phyloP scores from a whole-genome alignment of 1,139 yeast genomes.

The Kodamaea anthophila region DNA sequence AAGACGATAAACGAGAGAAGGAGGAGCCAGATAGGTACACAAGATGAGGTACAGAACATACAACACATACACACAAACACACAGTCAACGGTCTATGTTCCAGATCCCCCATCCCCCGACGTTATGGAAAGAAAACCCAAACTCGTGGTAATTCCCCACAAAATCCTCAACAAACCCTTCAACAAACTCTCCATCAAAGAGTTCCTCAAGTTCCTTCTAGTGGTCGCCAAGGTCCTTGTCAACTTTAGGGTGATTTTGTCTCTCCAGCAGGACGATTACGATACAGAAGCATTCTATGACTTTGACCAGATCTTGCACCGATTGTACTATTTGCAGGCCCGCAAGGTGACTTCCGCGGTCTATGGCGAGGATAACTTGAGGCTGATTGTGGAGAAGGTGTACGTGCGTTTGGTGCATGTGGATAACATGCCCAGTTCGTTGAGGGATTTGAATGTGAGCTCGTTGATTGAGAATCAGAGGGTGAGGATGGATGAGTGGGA shows the following conservation, averaged over 20 bases:
- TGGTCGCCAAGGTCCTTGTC: slow-evolving; percentile 32
- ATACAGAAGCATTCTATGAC: slow-evolving; percentile 14
- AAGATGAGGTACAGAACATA: too few relatives aligned
- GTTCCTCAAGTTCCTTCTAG: slow-evolving; percentile 31
- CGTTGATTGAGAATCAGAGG: slow-evolving; percentile 21
- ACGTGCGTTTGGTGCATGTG: slow-evolving; percentile 8
- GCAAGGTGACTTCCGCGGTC: slow-evolving; percentile 4
- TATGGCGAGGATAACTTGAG: slow-evolving; percentile 9
- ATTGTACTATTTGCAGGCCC: slow-evolving; percentile 8
- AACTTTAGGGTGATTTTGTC: slow-evolving; percentile 27
- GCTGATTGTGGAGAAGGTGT: slow-evolving; percentile 13
- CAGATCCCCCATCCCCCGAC: slow-evolving; percentile 6
- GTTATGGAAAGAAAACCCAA: slow-evolving; percentile 10
- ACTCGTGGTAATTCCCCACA: slow-evolving; percentile 38
- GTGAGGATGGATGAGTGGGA: slow-evolving; percentile 39
- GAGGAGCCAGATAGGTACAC: background rate
- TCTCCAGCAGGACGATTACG: slow-evolving; percentile 7
- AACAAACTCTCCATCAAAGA: slow-evolving; percentile 35
- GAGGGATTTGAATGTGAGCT: slow-evolving; percentile 20
- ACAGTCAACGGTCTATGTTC: too few relatives aligned
- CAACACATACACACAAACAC: too few relatives aligned
- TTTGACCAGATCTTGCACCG: slow-evolving; percentile 20
- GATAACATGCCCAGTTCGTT: slow-evolving; percentile 12
- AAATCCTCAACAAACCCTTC: slow-evolving; percentile 38
- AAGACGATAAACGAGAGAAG: slow-evolving; percentile 27